Evolutionary conservation across 2,329 filamentous ascomycete species (phyloP).

Genomic region (Raffaelea ambrosiae): DNA sequence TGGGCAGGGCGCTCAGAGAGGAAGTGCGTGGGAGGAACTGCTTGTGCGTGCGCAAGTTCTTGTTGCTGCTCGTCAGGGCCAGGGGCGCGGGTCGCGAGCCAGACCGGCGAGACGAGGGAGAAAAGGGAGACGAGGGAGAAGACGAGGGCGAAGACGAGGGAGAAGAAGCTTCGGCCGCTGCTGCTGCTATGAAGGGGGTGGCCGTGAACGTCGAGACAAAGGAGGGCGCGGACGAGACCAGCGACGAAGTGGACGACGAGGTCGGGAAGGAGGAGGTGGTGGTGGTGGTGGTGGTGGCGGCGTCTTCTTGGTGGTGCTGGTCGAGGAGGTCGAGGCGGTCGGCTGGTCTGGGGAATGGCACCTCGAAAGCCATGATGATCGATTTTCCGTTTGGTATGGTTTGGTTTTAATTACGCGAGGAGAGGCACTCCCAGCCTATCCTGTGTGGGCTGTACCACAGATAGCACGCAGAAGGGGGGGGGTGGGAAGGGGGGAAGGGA

Average conservation of each 20-base stretch:
- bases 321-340: conserved; percentile 3
- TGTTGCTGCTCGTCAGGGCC: conserved; percentile 1
- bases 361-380: conserved; percentile 11
- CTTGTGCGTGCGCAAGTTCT: neutral
- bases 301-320: neutral
- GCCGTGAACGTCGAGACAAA: neutral
- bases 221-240: neutral
- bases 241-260: neutral
- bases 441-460: too few relatives aligned
- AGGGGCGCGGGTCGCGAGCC: conserved; percentile 7
- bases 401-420: neutral
- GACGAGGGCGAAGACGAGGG: too few relatives aligned
- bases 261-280: neutral
- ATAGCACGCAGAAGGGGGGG: neutral
- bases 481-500: neutral
- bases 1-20: conserved; percentile 7
- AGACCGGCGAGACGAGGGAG: neutral
- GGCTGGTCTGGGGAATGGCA: conserved; percentile 2
- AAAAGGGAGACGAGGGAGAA: neutral
- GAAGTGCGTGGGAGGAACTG: conserved; percentile 5
- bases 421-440: conserved; percentile 1
- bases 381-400: neutral
- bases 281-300: neutral
- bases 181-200: neutral
- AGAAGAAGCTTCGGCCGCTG: too few relatives aligned